These are phyloP conservation scores for Pholiota conissans DNA, from an alignment of 768 basidiomycete genomes.

Conservation along the genomic window DNA sequence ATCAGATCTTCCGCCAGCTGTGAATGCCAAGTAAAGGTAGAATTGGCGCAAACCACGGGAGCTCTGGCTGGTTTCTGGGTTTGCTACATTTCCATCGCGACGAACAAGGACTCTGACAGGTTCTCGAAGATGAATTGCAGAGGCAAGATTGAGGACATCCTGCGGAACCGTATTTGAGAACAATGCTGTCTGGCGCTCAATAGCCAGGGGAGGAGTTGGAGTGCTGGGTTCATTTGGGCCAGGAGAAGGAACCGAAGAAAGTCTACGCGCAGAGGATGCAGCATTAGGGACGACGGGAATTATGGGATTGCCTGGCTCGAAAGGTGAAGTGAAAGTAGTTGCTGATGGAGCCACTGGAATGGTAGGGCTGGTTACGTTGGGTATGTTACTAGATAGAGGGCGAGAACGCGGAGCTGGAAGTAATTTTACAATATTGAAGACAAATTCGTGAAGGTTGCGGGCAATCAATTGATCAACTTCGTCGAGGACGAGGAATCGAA, in stretches of 20 bases:
- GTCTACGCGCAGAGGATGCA: slow-evolving; percentile 46
- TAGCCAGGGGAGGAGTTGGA: slow-evolving; percentile 29
- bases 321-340: slow-evolving; percentile 44
- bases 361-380: slow-evolving; percentile 30
- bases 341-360: slow-evolving; percentile 22
- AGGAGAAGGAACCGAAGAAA: slow-evolving; percentile 56
- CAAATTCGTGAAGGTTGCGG: slow-evolving; percentile 93
- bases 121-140: slow-evolving; percentile 90
- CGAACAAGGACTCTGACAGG: slow-evolving; percentile 98
- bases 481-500: slow-evolving; percentile 92
- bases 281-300: slow-evolving; percentile 23
- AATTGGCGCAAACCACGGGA: slow-evolving; percentile 90
- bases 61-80: slow-evolving; percentile 63
- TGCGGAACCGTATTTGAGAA: slow-evolving; percentile 98
- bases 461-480: slow-evolving; percentile 99
- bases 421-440: slow-evolving; percentile 89
- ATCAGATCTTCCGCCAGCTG: slow-evolving; percentile 76
- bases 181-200: slow-evolving; percentile 89
- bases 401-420: slow-evolving; percentile 86
- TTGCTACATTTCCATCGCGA: slow-evolving; percentile 80
- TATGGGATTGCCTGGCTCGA: slow-evolving; percentile 42
- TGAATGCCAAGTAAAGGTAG: slow-evolving; percentile 95
- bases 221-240: slow-evolving; percentile 27
- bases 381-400: slow-evolving; percentile 38
- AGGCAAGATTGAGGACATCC: slow-evolving; percentile 94